These are phyloP conservation scores for Megacollybia platyphylla DNA, from an alignment of 1,284 basidiomycete genomes.

Conservation along the genomic window DNA sequence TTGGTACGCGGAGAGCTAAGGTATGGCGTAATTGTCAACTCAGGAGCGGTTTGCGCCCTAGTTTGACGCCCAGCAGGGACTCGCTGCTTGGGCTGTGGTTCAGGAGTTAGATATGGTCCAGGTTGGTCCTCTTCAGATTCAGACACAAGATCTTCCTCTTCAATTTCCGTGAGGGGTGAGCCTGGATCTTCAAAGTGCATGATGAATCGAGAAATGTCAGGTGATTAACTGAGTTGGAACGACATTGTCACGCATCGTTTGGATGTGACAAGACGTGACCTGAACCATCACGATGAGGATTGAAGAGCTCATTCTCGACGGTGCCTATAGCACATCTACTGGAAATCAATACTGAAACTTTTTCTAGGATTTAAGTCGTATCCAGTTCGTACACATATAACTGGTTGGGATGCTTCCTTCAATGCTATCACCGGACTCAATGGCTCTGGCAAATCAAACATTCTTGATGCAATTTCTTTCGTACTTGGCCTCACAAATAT, in stretches of 20 bases:
- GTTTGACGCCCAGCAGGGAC: no score
- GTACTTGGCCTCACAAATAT: slow-evolving; percentile 95
- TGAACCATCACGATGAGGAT: slow-evolving; percentile 48
- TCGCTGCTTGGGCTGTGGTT: no score
- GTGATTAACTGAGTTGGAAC: no score
- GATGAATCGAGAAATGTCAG: no score
- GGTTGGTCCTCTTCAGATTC: no score
- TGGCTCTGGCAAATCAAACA: slow-evolving; percentile 93
- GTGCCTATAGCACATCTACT: slow-evolving; percentile 14
- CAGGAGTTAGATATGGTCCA: no score
- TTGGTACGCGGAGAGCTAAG: no score
- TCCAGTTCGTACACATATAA: slow-evolving; percentile 88
- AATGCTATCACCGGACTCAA: slow-evolving; percentile 97
- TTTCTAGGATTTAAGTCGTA: slow-evolving; percentile 87
- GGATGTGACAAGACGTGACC: neutral
- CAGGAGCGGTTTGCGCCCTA: no score
- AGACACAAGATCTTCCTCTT: no score
- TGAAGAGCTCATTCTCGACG: slow-evolving; percentile 73
- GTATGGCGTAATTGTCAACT: no score
- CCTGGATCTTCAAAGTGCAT: no score
- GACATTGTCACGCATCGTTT: neutral
- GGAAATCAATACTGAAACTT: slow-evolving; percentile 2
- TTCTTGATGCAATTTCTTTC: slow-evolving; percentile 95
- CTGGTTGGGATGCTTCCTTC: slow-evolving; percentile 92
- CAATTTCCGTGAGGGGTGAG: no score